phyloP scores from a whole-genome alignment of 805 yeast species.

The Pichia californica region DNA sequence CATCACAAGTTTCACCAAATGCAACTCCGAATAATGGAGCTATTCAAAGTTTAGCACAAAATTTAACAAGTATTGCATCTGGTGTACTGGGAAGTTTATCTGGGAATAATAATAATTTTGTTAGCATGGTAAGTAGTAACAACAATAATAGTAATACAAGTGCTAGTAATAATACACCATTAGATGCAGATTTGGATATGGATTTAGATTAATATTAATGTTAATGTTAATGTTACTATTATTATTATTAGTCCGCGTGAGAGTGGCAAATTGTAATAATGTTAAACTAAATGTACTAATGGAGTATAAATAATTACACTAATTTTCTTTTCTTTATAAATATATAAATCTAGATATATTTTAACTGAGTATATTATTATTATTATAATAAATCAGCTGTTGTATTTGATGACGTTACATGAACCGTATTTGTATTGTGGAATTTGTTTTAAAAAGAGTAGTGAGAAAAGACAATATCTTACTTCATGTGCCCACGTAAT shows the following conservation, averaged over 20 bases:
- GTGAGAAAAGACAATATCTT: background rate
- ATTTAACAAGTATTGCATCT: conserved; percentile 2
- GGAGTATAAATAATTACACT: too few species aligned
- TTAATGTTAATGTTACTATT: too few species aligned
- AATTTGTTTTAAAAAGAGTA: background rate
- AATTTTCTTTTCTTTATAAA: too few species aligned
- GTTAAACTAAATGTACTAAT: too few species aligned
- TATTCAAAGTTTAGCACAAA: conserved; percentile 5
- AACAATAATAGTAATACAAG: background rate
- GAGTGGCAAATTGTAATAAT: background rate
- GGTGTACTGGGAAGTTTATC: conserved; percentile 4
- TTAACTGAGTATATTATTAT: too few species aligned
- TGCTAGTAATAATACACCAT: background rate
- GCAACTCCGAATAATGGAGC: background rate
- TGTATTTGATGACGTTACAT: background rate
- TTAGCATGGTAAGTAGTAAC: background rate
- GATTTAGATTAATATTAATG: conserved; percentile 6
- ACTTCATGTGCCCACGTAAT: conserved; percentile 10
- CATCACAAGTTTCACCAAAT: background rate
- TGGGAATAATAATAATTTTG: background rate
- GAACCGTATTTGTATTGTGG: conserved; percentile 9
- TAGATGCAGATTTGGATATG: conserved; percentile 6
- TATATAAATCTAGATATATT: too few species aligned
- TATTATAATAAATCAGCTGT: too few species aligned
- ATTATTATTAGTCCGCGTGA: too few species aligned